Percentiles rank a stretch among this genome's conserved stretches.
phyloP scores from a whole-genome alignment of 2,329 filamentous ascomycete species.

The Huntiella abstrusa region DNA sequence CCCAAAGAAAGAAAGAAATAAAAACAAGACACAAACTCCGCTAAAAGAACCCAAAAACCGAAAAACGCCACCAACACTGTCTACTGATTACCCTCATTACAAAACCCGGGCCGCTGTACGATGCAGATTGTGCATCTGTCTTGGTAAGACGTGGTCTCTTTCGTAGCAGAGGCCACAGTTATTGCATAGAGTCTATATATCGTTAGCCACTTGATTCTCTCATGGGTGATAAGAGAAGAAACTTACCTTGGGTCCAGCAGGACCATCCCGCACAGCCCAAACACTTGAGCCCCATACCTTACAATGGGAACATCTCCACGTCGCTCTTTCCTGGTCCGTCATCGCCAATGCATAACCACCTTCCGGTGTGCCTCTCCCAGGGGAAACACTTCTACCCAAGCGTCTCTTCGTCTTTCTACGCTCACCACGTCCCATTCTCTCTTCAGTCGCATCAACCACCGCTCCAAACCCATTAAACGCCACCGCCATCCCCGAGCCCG shows the following conservation, averaged over 20 bases:
- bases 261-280: constrained; percentile 89
- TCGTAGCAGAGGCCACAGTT: constrained; percentile 86
- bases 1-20: not conserved
- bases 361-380: constrained; percentile 65
- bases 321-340: constrained; percentile 57
- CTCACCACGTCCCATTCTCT: constrained; percentile 80
- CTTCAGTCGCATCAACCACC: constrained; percentile 43
- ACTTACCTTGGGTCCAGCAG: constrained; percentile 62
- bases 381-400: constrained; percentile 66
- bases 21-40: not conserved
- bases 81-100: not conserved
- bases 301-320: constrained; percentile 82
- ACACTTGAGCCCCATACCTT: constrained; percentile 73
- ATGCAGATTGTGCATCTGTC: constrained; percentile 24
- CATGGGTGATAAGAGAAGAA: not conserved
- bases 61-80: not conserved
- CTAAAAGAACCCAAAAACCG: not conserved
- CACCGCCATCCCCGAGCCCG: constrained; percentile 60
- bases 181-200: constrained; percentile 58
- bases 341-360: constrained; percentile 53
- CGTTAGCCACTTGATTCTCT: constrained; percentile 2
- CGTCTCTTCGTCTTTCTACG: constrained; percentile 87
- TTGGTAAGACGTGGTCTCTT: constrained; percentile 62
- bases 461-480: constrained; percentile 37
- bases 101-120: constrained; percentile 12